Evolutionary conservation across 129 eudicot species (phyloP).

Genomic region (Gnaphalium uliginosum): DNA sequence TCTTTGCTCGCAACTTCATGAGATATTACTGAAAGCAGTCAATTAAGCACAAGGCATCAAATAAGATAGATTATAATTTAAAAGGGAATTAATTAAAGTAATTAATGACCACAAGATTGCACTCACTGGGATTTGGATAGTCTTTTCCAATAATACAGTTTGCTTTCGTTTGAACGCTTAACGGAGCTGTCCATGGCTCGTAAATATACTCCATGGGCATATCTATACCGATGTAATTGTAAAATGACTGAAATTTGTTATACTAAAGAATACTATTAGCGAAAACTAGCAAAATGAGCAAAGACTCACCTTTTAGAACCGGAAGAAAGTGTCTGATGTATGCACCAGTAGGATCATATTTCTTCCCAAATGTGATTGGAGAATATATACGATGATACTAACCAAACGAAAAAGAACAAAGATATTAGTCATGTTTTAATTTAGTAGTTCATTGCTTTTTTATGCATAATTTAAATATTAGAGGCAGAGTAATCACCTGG

Average conservation of each 20-base stretch:
- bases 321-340: constrained; percentile 84
- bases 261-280: background rate
- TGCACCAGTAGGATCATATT: constrained; percentile 76
- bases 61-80: background rate
- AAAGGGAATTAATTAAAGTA: background rate
- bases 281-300: constrained; percentile 13
- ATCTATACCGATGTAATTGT: constrained; percentile 33
- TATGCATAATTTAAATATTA: background rate
- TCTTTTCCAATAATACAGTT: constrained; percentile 91
- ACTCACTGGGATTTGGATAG: constrained; percentile 81
- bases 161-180: constrained; percentile 69
- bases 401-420: constrained; percentile 4
- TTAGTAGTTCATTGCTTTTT: constrained; percentile 6
- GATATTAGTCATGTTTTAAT: background rate
- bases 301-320: constrained; percentile 61
- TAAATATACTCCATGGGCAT: constrained; percentile 91
- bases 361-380: constrained; percentile 87
- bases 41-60: background rate
- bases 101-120: background rate
- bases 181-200: constrained; percentile 93
- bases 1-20: constrained; percentile 86
- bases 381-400: constrained; percentile 86
- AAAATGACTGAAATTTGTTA: background rate
- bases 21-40: constrained; percentile 46
- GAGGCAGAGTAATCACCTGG: constrained; percentile 48